Percentiles rank a stretch among this genome's conserved stretches.
These are phyloP conservation scores for Metarhizium anisopliae DNA, from an alignment of 2,329 filamentous ascomycete species.

Conservation along the genomic window DNA sequence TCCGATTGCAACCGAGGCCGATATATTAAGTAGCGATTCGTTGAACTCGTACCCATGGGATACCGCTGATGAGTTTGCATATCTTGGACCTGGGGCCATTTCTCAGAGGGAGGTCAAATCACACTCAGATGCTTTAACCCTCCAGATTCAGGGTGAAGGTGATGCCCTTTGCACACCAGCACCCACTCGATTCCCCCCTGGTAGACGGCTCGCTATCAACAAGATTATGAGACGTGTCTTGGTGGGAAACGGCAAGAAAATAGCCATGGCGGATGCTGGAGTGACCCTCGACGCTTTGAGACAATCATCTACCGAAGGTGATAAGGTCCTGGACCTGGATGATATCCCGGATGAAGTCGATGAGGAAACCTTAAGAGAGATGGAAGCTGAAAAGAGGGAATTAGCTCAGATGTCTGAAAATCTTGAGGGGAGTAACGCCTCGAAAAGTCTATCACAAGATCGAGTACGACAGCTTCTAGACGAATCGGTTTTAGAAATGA, in stretches of 20 bases:
- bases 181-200: slow-evolving; percentile 26
- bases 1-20: slow-evolving; percentile 7
- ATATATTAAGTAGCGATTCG: neutral
- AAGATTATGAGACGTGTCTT: slow-evolving; percentile 32
- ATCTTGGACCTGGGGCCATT: slow-evolving; percentile 26
- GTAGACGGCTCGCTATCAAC: slow-evolving; percentile 34
- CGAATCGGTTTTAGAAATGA: slow-evolving; percentile 40
- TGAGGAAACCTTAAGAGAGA: slow-evolving; percentile 50
- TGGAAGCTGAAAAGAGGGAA: slow-evolving; percentile 33
- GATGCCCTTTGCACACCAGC: slow-evolving; percentile 18
- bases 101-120: slow-evolving; percentile 14
- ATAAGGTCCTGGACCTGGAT: slow-evolving; percentile 35
- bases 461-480: slow-evolving; percentile 46
- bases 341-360: slow-evolving; percentile 31
- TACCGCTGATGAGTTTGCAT: slow-evolving; percentile 16
- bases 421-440: slow-evolving; percentile 18
- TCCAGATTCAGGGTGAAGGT: slow-evolving; percentile 12
- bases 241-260: slow-evolving; percentile 13
- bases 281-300: neutral
- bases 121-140: slow-evolving; percentile 12
- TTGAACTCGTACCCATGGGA: slow-evolving; percentile 11
- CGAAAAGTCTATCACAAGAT: slow-evolving; percentile 18
- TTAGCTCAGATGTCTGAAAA: slow-evolving; percentile 1
- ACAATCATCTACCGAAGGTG: slow-evolving; percentile 14
- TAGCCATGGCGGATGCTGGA: neutral